These are phyloP conservation scores for Pythium chondricola DNA, from an alignment of 352 stramenopile species.

Conservation along the genomic window DNA sequence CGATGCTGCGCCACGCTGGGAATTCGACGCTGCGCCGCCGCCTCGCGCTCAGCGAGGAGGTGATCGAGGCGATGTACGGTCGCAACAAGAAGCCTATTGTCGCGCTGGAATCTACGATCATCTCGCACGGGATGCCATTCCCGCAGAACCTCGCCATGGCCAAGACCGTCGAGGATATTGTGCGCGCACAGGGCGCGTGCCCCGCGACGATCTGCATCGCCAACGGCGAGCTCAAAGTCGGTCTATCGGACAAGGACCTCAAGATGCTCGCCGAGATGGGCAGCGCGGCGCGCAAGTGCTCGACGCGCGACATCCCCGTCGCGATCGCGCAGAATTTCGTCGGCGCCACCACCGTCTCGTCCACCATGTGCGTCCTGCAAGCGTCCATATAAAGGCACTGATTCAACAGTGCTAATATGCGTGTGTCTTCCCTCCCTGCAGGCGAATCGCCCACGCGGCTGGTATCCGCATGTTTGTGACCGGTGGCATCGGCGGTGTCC, in stretches of 20 bases:
- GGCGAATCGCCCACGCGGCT: conserved; percentile 89
- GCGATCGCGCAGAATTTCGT: conserved; percentile 69
- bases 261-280: conserved; percentile 60
- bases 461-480: conserved; percentile 97
- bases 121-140: conserved; percentile 98
- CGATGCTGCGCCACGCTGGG: conserved; percentile 14
- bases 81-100: conserved; percentile 57
- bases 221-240: conserved; percentile 84
- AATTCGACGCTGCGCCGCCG: conserved; percentile 19
- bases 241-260: conserved; percentile 52
- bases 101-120: conserved; percentile 98
- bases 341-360: conserved; percentile 95
- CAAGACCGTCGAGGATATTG: conserved; percentile 85
- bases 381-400: not conserved
- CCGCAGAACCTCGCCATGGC: conserved; percentile 96
- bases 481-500: conserved; percentile 95
- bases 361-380: conserved; percentile 82
- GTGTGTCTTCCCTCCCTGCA: too few species aligned
- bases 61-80: conserved; percentile 24
- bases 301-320: conserved; percentile 76
- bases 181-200: conserved; percentile 78
- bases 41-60: conserved; percentile 23
- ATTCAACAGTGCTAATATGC: too few species aligned
- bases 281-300: conserved; percentile 61
- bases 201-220: conserved; percentile 97